A percentile compares a stretch with the other conserved stretches of the same genome.
These are phyloP conservation scores for Hymenoscyphus fraxineus DNA, from an alignment of 2,329 filamentous ascomycete species.

Conservation along the genomic window DNA sequence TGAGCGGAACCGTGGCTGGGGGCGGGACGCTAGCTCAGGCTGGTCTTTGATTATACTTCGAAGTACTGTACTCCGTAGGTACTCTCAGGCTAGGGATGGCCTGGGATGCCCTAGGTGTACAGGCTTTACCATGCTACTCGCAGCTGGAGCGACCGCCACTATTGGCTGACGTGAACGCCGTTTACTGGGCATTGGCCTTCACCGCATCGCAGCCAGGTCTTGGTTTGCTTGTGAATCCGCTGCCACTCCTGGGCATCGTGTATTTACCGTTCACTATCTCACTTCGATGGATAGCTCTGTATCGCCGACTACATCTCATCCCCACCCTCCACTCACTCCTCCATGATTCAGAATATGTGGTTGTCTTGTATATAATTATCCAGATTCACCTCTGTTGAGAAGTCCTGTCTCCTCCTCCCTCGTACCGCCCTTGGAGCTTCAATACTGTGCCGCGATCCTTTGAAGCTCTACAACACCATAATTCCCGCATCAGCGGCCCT, in stretches of 20 bases:
- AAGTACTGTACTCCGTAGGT: no score
- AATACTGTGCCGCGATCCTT: not conserved
- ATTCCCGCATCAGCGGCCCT: not conserved
- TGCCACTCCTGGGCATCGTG: not conserved
- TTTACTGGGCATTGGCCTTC: not conserved
- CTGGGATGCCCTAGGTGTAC: no score
- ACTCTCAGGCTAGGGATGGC: no score
- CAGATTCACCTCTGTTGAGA: not conserved
- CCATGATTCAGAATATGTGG: not conserved
- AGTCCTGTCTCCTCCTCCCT: no score
- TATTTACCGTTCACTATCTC: no score
- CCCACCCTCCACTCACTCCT: not conserved
- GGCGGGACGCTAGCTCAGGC: no score
- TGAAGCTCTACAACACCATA: not conserved
- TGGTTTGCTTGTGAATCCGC: not conserved
- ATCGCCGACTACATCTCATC: not conserved
- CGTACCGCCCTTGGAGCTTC: not conserved
- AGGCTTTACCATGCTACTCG: no score
- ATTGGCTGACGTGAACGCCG: not conserved
- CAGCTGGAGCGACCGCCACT: not conserved
- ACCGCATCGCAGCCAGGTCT: not conserved
- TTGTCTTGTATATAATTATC: not conserved
- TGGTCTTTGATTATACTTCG: no score
- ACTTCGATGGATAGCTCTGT: no score
- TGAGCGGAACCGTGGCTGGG: no score